Evolutionary conservation across 2,329 filamentous ascomycete species (phyloP).

Genomic region (Capronia americana): DNA sequence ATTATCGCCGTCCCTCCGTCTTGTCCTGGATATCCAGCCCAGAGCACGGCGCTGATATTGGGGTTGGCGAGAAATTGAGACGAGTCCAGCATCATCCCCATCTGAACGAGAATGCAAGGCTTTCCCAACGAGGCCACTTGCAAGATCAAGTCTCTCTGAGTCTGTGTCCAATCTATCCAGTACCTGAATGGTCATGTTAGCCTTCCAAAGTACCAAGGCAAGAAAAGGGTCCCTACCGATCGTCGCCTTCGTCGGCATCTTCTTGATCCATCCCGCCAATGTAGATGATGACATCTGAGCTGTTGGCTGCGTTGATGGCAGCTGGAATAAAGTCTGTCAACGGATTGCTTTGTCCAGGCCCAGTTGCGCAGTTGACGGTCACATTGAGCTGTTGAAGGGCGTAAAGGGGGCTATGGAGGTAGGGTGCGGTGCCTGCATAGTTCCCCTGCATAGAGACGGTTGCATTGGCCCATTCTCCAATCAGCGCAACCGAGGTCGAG

Average conservation of each 20-base stretch:
- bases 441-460: slow-evolving; percentile 65
- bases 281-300: slow-evolving; percentile 49
- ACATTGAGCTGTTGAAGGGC: slow-evolving; percentile 56
- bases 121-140: slow-evolving; percentile 47
- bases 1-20: slow-evolving; percentile 50
- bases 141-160: slow-evolving; percentile 50
- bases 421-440: slow-evolving; percentile 64
- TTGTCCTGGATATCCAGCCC: slow-evolving; percentile 54
- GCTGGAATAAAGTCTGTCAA: slow-evolving; percentile 2
- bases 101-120: slow-evolving; percentile 51
- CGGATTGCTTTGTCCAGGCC: slow-evolving; percentile 31
- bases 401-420: slow-evolving; percentile 59
- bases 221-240: slow-evolving; percentile 42
- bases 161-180: slow-evolving; percentile 50
- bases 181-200: slow-evolving; percentile 4
- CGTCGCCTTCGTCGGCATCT: slow-evolving; percentile 50
- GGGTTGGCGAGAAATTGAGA: slow-evolving; percentile 47
- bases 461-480: slow-evolving; percentile 65
- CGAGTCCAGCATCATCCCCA: slow-evolving; percentile 52
- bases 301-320: slow-evolving; percentile 40
- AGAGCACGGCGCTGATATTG: slow-evolving; percentile 50
- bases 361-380: slow-evolving; percentile 53
- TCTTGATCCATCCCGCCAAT: slow-evolving; percentile 51
- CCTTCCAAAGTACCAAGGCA: not conserved
- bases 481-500: slow-evolving; percentile 53